Evolutionary conservation across 2,329 filamentous ascomycete species (phyloP), one percentile per base, ranked within the genome.

Genomic region (Didymella lethalis): DNA sequence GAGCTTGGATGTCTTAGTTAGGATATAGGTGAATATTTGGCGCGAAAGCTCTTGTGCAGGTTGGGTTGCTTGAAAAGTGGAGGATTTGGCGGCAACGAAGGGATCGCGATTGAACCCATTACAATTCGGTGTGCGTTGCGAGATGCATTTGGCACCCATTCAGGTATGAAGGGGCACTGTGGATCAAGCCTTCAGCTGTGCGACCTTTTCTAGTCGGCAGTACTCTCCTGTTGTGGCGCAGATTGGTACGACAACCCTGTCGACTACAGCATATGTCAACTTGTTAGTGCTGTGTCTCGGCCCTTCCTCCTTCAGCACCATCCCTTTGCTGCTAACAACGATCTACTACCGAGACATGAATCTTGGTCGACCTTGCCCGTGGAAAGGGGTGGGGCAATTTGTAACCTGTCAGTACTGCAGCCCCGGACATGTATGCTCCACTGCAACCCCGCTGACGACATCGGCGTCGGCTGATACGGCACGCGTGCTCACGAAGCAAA

Each of bases 401-500:
- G 67, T 70, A 68, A 67, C 62, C 66, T 71, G 67, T 73, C 68
- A 70, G 63, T 61, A 58, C 56, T 66, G 59, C 57, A 61, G 52
- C 46, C 60, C 40, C 54, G 48, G 53, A 41, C 50, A 49, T n/a
- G 34, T 48, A 48, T 40, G 18, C 54, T 41, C 49, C 40, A 47
- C 49, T 47, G 47, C 25, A 26, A 34, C 38, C 20, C 34, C 34
- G 20, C 45, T 44, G 55, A 54, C 41, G n/a, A 44, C 28, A 53
- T 34, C 12, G 58, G 51, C 44, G 49, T 62, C 50, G 58, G 58
- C 48, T 57, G 48, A 52, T 57, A 48, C 38, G 26, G 63, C 45
- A 51, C 46, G 44, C 52, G 40, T 48, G 36, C 52, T 49, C 48
- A 43, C 47, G 52, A 28, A 41, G 53, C 47, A 60, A 43, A 49